Evolutionary conservation across 2,329 filamentous ascomycete species (phyloP), one percentile per base, ranked within the genome.

Genomic region (Monosporascus cannonballus): DNA sequence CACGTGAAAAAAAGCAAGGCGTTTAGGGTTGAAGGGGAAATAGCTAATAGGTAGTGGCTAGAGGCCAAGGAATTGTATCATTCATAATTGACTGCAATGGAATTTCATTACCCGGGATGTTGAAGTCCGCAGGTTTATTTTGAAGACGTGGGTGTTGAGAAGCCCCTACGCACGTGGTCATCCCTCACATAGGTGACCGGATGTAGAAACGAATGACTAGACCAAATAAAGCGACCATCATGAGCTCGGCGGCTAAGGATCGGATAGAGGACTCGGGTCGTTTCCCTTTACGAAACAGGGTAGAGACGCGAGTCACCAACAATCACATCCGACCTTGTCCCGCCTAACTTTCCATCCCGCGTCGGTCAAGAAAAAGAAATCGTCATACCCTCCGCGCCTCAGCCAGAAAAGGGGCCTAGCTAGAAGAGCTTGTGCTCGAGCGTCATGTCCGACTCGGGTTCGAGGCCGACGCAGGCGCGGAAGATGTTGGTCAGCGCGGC

Each of bases 371-470:
- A 34, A 20, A 46, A 38, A n/a, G 22, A 34, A 17, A 46, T 24
- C 39, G n/a, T 34, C 17, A 20, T 38, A 15, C n/a, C 47, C 6
- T 9, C 42, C 20, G 5, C 15, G 3, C 20, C 27, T 20, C 24
- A n/a, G 24, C 20, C 17, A 22, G 22, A 11, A 7, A 14, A 39
- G 42, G 54, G 8, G 22, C 41, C 8, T 24, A 34, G 30, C 72
- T 81, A 89, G 70, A 96, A 92, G 59, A 97, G 83, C 85, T 97
- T 99, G 79, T 97, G 93, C 82, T 99, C 94, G 50, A 97, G 83
- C 41, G 92, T 96, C 94, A 99, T 99, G 71, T 99, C 94, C 53
- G 87, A 94, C 82, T 99, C 94, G 17, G 94, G 94, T 80, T 96
- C 90, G 55, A 99, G 83, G 60, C 94, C 94, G 65, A 99, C 87